Evolutionary conservation across 1,139 yeast genomes (phyloP), one percentile per base, ranked within the genome.

Genomic region (Zygosaccharomyces sapae): DNA sequence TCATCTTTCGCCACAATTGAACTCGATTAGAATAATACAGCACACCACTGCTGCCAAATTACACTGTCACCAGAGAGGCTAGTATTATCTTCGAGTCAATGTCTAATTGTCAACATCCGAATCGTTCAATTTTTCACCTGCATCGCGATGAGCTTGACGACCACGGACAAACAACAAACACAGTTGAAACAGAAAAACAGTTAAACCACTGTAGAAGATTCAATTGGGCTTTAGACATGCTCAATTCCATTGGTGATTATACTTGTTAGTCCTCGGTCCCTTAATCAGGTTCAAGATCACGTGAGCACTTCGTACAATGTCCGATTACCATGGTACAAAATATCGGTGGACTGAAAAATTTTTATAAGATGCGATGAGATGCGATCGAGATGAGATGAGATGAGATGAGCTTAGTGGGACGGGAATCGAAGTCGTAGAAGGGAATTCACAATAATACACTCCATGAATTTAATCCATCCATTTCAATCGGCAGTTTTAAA

Each of bases 401-500:
- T 37, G 51, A 41, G 47, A 46, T 46, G 48, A 44, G 47, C 20
- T 18, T 24, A 25, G 20, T 16, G n/a, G 5, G 18, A 33, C 27
- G 16, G 13, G 8, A 24, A 6, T 13, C 2, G 8, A 31, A 3
- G 19, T 7, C 3, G 19, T n/a, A 12, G 20, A 12, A 19, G 33
- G 27, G 6, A 24, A 8, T 8, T 24, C 3, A 24, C 3, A 25
- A 8, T 13, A 2, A 19, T 10, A 7, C n/a, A 33, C 9, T 12
- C 6, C 30, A 56, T 51, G 55, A 31, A 47, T n/a, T 74, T 83
- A 80, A 80, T 80, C 59, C 90, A 84, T 58, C 92, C 92, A 29
- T 78, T 79, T 61, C 90, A 83, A 60, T 71, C 77, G 40, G 63
- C 81, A 3, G 61, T 74, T 6, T 59, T 76, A 16, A 75, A 71